Conservation (phyloP, 495 filamentous ascomycete species). For the Neurospora sublineolata region DNA sequence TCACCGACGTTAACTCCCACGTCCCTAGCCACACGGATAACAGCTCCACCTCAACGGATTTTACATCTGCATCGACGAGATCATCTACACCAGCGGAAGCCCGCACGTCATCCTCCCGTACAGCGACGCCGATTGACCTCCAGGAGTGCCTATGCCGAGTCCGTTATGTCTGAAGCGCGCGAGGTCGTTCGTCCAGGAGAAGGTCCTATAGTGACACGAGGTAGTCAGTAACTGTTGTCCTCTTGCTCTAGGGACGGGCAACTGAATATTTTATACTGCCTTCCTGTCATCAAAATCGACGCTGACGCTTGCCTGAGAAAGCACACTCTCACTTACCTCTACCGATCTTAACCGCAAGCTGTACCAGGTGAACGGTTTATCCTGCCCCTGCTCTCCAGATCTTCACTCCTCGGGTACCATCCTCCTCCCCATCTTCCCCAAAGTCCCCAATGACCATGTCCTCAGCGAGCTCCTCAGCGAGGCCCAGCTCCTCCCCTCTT, state of each 20-base stretch:
- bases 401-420: not conserved
- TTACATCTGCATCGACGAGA: not conserved
- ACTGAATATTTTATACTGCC: not conserved
- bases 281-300: not conserved
- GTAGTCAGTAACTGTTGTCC: not conserved
- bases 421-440: not conserved
- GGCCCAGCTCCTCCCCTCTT: not conserved
- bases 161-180: not conserved
- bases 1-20: not conserved
- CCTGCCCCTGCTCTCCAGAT: not conserved
- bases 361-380: not conserved
- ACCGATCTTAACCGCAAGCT: not conserved
- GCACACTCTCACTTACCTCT: not conserved
- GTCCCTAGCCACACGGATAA: not conserved
- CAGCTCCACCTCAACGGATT: not conserved
- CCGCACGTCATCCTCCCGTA: not conserved
- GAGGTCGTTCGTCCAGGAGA: not conserved
- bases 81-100: not conserved
- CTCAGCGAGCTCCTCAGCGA: not conserved
- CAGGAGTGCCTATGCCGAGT: not conserved
- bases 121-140: too few species aligned
- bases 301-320: not conserved
- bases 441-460: not conserved
- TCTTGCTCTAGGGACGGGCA: not conserved
- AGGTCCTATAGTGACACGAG: not conserved